Percentiles rank a stretch among this genome's conserved stretches.
Conservation (phyloP, 192 early-diverging fungal species). For the Oehlia diaphana region DNA sequence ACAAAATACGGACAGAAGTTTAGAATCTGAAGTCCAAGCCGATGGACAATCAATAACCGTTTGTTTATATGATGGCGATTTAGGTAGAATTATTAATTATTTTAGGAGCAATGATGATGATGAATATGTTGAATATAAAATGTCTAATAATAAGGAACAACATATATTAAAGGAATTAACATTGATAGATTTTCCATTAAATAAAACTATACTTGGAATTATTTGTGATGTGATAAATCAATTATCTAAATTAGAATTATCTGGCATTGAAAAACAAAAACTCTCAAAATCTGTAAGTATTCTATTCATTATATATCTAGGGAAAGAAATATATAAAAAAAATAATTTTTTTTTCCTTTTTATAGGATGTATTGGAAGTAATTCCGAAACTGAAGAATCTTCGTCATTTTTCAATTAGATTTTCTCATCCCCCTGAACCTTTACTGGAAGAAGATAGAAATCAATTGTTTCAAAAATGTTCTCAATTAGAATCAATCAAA, state of each 20-base stretch:
- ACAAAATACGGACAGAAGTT: not conserved
- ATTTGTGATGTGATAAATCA: constrained; percentile 7
- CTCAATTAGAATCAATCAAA: not conserved
- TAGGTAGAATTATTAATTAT: constrained; percentile 16
- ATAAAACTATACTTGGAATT: not conserved
- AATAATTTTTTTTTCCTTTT: not conserved
- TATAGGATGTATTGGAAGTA: constrained; percentile 3
- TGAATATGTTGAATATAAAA: not conserved
- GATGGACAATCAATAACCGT: not conserved
- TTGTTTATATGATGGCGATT: not conserved
- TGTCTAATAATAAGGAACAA: not conserved
- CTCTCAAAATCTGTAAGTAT: constrained; percentile 17
- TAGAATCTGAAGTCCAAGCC: not conserved
- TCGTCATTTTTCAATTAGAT: not conserved
- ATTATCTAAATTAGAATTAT: not conserved
- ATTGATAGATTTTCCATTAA: not conserved
- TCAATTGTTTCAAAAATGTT: constrained; percentile 11
- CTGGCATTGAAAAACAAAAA: not conserved
- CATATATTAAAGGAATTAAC: constrained; percentile 7
- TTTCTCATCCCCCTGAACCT: not conserved
- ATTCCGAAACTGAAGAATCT: constrained; percentile 6
- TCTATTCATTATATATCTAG: not conserved
- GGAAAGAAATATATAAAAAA: not conserved
- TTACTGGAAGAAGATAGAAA: not conserved
- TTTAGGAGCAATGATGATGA: not conserved